Evolutionary conservation across 768 basidiomycete genomes (phyloP).

Genomic region (Filobasidium wieringae): DNA sequence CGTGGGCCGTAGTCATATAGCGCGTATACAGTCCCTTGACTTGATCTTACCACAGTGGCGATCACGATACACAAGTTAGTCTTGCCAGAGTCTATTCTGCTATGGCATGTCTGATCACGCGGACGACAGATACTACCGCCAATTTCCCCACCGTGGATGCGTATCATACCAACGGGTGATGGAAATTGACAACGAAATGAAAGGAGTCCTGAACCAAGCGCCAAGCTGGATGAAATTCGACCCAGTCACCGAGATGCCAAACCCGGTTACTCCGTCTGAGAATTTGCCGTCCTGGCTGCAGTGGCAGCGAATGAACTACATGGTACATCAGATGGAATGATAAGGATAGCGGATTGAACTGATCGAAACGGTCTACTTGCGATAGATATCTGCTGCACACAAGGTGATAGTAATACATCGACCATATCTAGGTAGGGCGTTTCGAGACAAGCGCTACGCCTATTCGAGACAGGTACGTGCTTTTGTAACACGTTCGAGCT

Average conservation of each 20-base stretch:
- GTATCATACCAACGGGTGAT: conserved; percentile 7
- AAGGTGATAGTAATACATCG: conserved; percentile 21
- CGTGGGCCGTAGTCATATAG: background rate
- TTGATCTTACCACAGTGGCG: background rate
- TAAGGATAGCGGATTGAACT: too few species aligned
- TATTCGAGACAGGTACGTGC: conserved; percentile 7
- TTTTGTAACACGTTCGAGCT: background rate
- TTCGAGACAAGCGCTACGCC: conserved; percentile 11
- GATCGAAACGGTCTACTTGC: too few species aligned
- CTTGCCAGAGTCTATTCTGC: background rate
- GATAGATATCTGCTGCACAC: background rate
- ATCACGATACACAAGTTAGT: background rate
- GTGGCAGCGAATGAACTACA: conserved; percentile 16
- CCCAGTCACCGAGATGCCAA: background rate
- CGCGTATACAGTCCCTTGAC: background rate
- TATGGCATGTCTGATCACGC: background rate
- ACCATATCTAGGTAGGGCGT: conserved; percentile 20
- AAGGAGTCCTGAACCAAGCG: conserved; percentile 10
- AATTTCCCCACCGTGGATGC: background rate
- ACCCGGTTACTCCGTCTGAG: conserved; percentile 2
- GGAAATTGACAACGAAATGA: conserved; percentile 11
- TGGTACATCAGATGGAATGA: conserved; percentile 10
- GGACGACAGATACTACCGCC: conserved; percentile 1
- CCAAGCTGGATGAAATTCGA: conserved; percentile 16
- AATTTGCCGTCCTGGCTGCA: conserved; percentile 16